Evolutionary conservation across 2,329 filamentous ascomycete genomes (phyloP).

Genomic region (Neoscytalidium dimidiatum): DNA sequence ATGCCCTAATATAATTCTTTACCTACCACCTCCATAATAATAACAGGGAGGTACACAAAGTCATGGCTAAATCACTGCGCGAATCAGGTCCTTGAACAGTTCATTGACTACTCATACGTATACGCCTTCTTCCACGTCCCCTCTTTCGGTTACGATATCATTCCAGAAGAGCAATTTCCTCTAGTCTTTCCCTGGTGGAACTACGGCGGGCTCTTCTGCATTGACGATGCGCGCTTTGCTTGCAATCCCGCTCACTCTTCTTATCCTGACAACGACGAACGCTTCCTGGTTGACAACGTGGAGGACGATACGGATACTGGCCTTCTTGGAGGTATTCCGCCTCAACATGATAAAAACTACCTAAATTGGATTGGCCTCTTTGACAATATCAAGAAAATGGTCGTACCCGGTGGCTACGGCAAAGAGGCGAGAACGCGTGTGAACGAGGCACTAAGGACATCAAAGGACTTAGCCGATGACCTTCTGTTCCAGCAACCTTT

Average conservation of each 20-base stretch:
- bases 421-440: background rate
- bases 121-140: slow-evolving; percentile 41
- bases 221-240: slow-evolving; percentile 41
- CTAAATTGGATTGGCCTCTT: slow-evolving; percentile 1
- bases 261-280: slow-evolving; percentile 21
- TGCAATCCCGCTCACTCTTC: slow-evolving; percentile 27
- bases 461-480: background rate
- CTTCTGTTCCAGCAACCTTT: background rate
- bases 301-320: slow-evolving; percentile 33
- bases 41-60: background rate
- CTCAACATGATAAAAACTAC: slow-evolving; percentile 10
- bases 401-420: background rate
- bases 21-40: background rate
- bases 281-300: slow-evolving; percentile 21
- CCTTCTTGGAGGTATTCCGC: slow-evolving; percentile 20
- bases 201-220: slow-evolving; percentile 40
- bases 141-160: slow-evolving; percentile 38
- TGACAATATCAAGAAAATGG: background rate
- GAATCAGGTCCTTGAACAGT: slow-evolving; percentile 38
- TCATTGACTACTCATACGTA: slow-evolving; percentile 38
- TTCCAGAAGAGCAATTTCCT: slow-evolving; percentile 40
- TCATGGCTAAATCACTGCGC: slow-evolving; percentile 27
- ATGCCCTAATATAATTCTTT: background rate
- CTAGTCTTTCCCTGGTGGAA: slow-evolving; percentile 41
- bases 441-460: background rate